Base-by-base conservation (phyloP, 768 basidiomycete genomes). In the Phlegmacium glaucopus region DNA sequence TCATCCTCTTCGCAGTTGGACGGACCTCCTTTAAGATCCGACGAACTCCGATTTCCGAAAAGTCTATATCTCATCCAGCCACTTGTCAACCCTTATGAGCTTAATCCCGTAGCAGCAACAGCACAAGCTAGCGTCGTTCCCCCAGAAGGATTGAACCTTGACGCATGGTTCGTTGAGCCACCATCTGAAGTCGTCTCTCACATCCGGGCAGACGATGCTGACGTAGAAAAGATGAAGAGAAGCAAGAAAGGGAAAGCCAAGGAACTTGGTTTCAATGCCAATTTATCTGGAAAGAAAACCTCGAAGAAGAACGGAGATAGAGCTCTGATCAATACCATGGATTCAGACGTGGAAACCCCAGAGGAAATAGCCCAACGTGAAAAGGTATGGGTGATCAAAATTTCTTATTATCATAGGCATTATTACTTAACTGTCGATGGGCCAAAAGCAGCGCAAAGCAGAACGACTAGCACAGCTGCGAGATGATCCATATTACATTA, bases 401-500 rank as follows among this genome's bases (percentile, higher is more conserved):
- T 1, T 10, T 28, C 5, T 45, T 34, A 48, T 39, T 18, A 18
- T 27, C 48, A 42, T 9, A 39, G 27, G 39, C 9, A 29, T 25
- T 13, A 15, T 42, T 29, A 16, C 3, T 22, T 22, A 22, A 22
- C 5, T 5, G 5, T 5, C 22, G 5, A 22, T 22, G 22, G 22
- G 22, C 22, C 22, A 22, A 22, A n/a, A 22, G 22, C 55, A 96
- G 93, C 76, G 80, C 38, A 85, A 82, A 55, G 83, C 80, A 22
- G 90, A 88, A 55, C 77, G 90, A 26, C 68, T 83, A 40, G 92
- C 85, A 42, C 80, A 85, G 49, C 72, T 85, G 52, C 80, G 80
- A 34, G 89, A 92, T 52, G 93, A 98, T 61, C 94, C 94, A 4
- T 96, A 93, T 68, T 94, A 96, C 65, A 83, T 96, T 53, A 74